phyloP scores from a whole-genome alignment of 2,329 filamentous ascomycete species.

The Furcasterigmium sp. region DNA sequence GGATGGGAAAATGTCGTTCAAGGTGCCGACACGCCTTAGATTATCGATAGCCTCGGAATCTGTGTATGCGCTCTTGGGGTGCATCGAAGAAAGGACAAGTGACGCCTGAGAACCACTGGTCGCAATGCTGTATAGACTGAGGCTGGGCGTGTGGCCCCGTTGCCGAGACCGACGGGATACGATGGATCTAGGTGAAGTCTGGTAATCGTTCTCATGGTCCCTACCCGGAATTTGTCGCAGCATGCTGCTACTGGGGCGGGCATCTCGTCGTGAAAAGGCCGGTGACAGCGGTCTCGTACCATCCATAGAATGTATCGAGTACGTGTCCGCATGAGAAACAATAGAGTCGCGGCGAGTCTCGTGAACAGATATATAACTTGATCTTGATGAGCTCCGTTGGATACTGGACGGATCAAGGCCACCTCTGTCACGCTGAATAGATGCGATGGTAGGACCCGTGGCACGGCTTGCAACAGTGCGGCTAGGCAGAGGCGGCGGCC shows the following conservation, averaged over 20 bases:
- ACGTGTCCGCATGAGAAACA: slow-evolving; percentile 51
- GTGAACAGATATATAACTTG: slow-evolving; percentile 45
- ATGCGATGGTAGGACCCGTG: slow-evolving; percentile 10
- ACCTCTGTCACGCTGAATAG: slow-evolving; percentile 4
- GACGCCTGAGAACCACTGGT: slow-evolving; percentile 52
- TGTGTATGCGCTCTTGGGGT: slow-evolving; percentile 41
- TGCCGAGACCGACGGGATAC: slow-evolving; percentile 22
- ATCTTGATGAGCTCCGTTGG: slow-evolving; percentile 34
- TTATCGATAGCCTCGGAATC: slow-evolving; percentile 42
- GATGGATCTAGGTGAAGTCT: background rate
- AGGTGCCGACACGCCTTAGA: slow-evolving; percentile 45
- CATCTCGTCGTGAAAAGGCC: slow-evolving; percentile 19
- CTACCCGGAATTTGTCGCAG: slow-evolving; percentile 10
- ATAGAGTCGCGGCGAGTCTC: slow-evolving; percentile 48
- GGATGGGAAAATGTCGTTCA: slow-evolving; percentile 54
- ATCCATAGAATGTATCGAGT: slow-evolving; percentile 43
- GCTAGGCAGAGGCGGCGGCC: slow-evolving; percentile 2
- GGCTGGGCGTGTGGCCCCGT: slow-evolving; percentile 40
- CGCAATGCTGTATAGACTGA: slow-evolving; percentile 58
- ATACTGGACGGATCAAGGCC: slow-evolving; percentile 17
- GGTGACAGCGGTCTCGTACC: slow-evolving; percentile 41
- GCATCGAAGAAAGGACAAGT: slow-evolving; percentile 43
- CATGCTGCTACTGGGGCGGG: slow-evolving; percentile 15
- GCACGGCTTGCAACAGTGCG: slow-evolving; percentile 7
- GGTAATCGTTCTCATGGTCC: slow-evolving; percentile 11